Conservation (phyloP, 768 basidiomycete species). For the Thelephora ganbajun region DNA sequence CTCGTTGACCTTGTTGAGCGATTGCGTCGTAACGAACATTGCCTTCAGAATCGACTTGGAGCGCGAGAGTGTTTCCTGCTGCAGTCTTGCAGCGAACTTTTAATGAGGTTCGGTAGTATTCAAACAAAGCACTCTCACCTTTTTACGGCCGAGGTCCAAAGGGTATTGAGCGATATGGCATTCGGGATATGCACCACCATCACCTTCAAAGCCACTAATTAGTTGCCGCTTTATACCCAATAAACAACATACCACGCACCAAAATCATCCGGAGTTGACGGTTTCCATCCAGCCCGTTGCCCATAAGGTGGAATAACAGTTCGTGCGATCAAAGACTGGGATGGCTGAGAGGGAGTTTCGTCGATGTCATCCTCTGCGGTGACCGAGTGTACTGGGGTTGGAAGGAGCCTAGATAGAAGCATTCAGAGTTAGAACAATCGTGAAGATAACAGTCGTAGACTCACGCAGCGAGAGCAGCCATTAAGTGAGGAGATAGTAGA, state of each 20-base stretch:
- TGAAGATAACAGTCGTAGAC: slow-evolving; percentile 16
- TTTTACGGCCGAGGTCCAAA: slow-evolving; percentile 88
- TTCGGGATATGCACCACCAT: slow-evolving; percentile 85
- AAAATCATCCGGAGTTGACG: slow-evolving; percentile 70
- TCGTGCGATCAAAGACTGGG: slow-evolving; percentile 33
- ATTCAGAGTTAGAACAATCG: background rate
- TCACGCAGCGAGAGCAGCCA: slow-evolving; percentile 69
- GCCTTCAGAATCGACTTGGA: slow-evolving; percentile 94
- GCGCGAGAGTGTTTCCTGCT: slow-evolving; percentile 86
- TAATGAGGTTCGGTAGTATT: too few relatives aligned
- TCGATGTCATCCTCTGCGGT: slow-evolving; percentile 52
- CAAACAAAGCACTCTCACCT: slow-evolving; percentile 34
- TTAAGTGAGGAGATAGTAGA: slow-evolving; percentile 11
- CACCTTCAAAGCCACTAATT: slow-evolving; percentile 27
- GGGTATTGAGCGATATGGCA: slow-evolving; percentile 98
- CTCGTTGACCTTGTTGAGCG: slow-evolving; percentile 86
- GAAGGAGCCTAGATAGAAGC: slow-evolving; percentile 40
- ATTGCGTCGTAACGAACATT: slow-evolving; percentile 97
- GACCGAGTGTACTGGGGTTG: slow-evolving; percentile 42
- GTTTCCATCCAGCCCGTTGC: slow-evolving; percentile 76
- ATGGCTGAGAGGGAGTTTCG: slow-evolving; percentile 16
- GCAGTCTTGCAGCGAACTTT: slow-evolving; percentile 39
- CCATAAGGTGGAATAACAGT: slow-evolving; percentile 70
- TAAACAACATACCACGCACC: slow-evolving; percentile 30
- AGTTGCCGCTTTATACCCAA: slow-evolving; percentile 2